Evolutionary conservation across 495 filamentous ascomycete genomes (phyloP).

Genomic region (Rhypophila decipiens): DNA sequence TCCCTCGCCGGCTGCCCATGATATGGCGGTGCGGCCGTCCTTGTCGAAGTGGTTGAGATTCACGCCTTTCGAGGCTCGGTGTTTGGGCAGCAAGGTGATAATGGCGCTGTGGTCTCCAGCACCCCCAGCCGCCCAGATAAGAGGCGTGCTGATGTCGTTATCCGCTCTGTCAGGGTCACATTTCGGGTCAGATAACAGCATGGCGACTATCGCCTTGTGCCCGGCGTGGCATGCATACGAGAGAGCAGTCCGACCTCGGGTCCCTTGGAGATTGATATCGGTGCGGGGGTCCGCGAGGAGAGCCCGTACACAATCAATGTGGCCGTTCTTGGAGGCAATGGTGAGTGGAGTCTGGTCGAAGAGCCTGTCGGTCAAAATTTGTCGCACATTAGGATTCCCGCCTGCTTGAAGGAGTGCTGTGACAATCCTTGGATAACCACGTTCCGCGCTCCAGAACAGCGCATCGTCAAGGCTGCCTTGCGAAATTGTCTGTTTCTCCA

Average conservation of each 20-base stretch:
- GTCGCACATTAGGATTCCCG: constrained; percentile 4
- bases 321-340: constrained; percentile 7
- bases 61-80: background rate
- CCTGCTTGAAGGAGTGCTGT: constrained; percentile 1
- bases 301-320: constrained; percentile 4
- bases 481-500: background rate
- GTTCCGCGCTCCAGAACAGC: constrained; percentile 14
- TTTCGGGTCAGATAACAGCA: constrained; percentile 1
- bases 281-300: constrained; percentile 4
- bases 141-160: constrained; percentile 4
- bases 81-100: background rate
- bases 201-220: constrained; percentile 3
- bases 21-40: constrained; percentile 14
- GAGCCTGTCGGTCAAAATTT: background rate
- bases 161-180: constrained; percentile 5
- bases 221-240: constrained; percentile 15
- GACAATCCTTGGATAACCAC: constrained; percentile 9
- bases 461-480: background rate
- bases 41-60: constrained; percentile 15
- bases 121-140: constrained; percentile 12
- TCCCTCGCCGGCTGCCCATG: constrained; percentile 17
- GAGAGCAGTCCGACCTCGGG: constrained; percentile 15
- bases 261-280: background rate
- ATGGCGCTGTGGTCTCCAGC: constrained; percentile 4
- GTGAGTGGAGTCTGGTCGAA: constrained; percentile 10